phyloP scores from a whole-genome alignment of 2,329 filamentous ascomycete genomes.

The Diaporthe aspalathi region DNA sequence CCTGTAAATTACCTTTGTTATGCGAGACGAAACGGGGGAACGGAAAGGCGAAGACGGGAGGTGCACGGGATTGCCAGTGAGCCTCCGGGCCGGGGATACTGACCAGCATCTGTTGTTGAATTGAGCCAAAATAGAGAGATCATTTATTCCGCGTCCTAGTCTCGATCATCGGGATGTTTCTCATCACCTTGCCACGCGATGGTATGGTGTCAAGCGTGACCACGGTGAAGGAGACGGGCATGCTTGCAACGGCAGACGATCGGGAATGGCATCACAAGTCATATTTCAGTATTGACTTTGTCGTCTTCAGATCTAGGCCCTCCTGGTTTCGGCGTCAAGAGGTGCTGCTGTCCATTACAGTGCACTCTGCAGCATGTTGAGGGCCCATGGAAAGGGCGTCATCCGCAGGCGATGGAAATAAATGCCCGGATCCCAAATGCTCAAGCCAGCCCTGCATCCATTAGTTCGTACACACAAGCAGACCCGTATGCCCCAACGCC shows the following conservation, averaged over 20 bases:
- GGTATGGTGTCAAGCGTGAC: not conserved
- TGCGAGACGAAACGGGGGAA: constrained; percentile 18
- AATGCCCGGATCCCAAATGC: not conserved
- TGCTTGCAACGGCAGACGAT: not conserved
- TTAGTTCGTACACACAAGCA: constrained; percentile 37
- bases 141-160: constrained; percentile 18
- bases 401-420: not conserved
- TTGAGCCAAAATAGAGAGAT: constrained; percentile 29
- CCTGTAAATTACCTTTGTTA: constrained; percentile 76
- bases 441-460: not conserved
- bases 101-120: constrained; percentile 33
- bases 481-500: constrained; percentile 37
- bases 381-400: not conserved
- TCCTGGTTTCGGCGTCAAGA: not conserved
- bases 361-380: constrained; percentile 30
- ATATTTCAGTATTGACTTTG: not conserved
- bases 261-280: not conserved
- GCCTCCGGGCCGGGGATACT: constrained; percentile 27
- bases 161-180: not conserved
- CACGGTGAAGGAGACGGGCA: too few relatives aligned
- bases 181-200: not conserved
- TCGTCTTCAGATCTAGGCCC: constrained; percentile 10
- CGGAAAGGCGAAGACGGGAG: not conserved
- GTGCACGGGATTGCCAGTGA: constrained; percentile 16
- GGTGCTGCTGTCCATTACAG: constrained; percentile 7